These are phyloP conservation scores for Colletotrichum abscissum DNA, from an alignment of 2,329 filamentous ascomycete genomes.

Conservation along the genomic window DNA sequence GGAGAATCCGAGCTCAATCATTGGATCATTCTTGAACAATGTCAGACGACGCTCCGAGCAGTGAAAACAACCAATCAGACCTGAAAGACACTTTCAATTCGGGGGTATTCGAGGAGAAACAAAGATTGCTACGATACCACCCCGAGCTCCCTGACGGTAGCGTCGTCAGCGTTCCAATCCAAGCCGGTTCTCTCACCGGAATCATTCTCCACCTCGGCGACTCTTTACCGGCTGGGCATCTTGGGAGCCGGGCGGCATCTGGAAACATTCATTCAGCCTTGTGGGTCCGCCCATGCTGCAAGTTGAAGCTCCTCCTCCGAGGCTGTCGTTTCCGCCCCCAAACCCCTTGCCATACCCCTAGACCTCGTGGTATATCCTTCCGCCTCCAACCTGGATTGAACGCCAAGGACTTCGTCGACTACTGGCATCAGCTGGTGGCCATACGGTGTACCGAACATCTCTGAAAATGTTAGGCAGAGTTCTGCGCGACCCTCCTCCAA, in stretches of 20 bases:
- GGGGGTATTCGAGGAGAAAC: not conserved
- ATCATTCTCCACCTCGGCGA: slow-evolving; percentile 19
- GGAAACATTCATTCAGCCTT: slow-evolving; percentile 23
- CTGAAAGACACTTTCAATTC: not conserved
- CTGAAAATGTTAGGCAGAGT: not conserved
- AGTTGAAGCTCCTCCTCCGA: not conserved
- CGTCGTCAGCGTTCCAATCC: slow-evolving; percentile 14
- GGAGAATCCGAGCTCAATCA: not conserved
- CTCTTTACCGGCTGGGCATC: slow-evolving; percentile 29
- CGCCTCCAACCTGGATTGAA: not conserved
- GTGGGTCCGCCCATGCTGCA: slow-evolving; percentile 22
- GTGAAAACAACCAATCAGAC: not conserved
- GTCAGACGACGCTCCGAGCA: not conserved
- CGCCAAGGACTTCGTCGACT: not conserved
- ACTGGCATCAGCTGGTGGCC: too few relatives aligned
- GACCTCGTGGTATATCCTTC: not conserved
- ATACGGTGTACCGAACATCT: not conserved
- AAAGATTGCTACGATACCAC: not conserved
- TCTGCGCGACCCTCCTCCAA: not conserved
- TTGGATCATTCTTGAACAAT: not conserved
- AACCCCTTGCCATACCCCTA: not conserved
- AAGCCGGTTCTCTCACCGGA: not conserved
- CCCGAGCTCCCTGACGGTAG: not conserved
- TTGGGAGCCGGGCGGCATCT: slow-evolving; percentile 2
- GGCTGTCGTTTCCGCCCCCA: not conserved